Percentiles rank a stretch among this genome's conserved stretches.
Conservation (phyloP, 805 yeast species). For the Cyberlindnera americana region DNA sequence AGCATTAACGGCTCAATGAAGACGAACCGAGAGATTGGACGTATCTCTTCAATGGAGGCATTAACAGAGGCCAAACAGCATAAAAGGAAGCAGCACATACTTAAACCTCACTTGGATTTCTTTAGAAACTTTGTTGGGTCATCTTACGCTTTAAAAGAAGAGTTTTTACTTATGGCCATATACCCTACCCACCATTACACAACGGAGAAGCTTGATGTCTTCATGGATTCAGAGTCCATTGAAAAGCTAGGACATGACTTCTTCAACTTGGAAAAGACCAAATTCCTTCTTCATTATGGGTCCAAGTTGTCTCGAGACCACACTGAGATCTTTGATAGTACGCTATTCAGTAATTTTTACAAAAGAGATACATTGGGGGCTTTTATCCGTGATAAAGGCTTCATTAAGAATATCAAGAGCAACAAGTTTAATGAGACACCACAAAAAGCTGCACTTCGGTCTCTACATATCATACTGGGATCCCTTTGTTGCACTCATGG, state of each 20-base stretch:
- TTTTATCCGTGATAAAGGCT: conserved; percentile 1
- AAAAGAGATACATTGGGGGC: conserved; percentile 1
- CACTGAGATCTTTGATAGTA: conserved; percentile 6
- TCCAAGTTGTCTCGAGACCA: conserved; percentile 4
- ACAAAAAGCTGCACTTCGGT: conserved; percentile 4
- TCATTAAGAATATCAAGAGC: neutral
- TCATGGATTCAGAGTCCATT: conserved; percentile 6
- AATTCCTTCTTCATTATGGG: conserved; percentile 11
- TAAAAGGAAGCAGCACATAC: conserved; percentile 1
- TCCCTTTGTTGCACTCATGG: conserved; percentile 22
- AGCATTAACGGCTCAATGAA: conserved; percentile 2
- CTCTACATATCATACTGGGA: conserved; percentile 27
- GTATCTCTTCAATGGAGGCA: neutral
- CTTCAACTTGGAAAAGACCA: conserved; percentile 11
- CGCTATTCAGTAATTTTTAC: neutral
- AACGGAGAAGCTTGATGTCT: neutral
- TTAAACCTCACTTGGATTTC: neutral
- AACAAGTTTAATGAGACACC: neutral
- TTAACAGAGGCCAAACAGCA: neutral
- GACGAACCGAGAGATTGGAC: neutral
- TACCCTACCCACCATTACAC: conserved; percentile 8
- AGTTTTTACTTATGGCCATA: conserved; percentile 9
- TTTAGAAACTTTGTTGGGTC: conserved; percentile 3
- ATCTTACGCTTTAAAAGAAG: conserved; percentile 13
- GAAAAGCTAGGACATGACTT: conserved; percentile 1